These are phyloP conservation scores for Pouteria glomerata DNA, from an alignment of 148 eudicot species.

Conservation along the genomic window DNA sequence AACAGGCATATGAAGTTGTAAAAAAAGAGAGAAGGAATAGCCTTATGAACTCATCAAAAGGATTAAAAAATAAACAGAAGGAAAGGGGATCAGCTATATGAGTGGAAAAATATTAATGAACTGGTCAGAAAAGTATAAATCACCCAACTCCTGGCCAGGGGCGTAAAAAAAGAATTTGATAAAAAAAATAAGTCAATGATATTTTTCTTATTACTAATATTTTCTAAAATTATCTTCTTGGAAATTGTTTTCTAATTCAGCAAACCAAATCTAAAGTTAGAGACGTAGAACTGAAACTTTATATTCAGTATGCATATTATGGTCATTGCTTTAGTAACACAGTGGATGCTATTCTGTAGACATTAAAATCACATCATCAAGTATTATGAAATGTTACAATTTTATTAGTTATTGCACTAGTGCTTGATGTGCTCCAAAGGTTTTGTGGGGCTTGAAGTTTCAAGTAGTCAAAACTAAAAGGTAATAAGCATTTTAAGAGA, in stretches of 20 bases:
- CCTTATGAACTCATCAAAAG: no score
- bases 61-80: no score
- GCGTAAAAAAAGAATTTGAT: no score
- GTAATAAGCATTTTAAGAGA: not conserved
- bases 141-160: no score
- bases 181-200: no score
- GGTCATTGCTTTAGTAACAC: not conserved
- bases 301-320: not conserved
- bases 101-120: no score
- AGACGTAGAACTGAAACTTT: not conserved
- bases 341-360: not conserved
- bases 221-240: not conserved
- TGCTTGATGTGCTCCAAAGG: not conserved
- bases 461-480: not conserved
- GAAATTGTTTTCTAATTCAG: not conserved
- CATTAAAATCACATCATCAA: not conserved
- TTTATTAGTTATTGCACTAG: not conserved
- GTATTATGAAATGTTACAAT: not conserved
- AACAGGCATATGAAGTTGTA: no score
- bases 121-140: no score
- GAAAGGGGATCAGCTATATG: no score
- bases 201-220: no score
- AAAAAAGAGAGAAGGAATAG: no score
- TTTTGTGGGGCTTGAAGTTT: not conserved
- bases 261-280: not conserved